Evolutionary conservation across 306 rosid species (phyloP).

Genomic region (Acacia confusa): DNA sequence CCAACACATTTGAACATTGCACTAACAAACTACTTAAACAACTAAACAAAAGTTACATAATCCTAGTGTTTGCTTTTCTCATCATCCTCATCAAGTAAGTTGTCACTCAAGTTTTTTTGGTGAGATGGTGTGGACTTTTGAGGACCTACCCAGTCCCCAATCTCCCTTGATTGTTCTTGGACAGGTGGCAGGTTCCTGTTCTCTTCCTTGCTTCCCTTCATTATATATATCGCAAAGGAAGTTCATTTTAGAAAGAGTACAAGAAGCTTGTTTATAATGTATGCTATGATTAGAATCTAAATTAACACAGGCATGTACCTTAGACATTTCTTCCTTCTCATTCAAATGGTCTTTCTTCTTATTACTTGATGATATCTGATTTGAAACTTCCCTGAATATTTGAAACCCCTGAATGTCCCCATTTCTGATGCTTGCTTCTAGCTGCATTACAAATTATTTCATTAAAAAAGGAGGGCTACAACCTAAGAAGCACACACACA

Average conservation of each 20-base stretch:
- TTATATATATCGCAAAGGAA: conserved; percentile 24
- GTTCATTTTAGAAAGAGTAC: conserved; percentile 16
- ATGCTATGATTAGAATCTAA: neutral
- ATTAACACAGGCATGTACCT: conserved; percentile 43
- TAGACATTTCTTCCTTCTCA: conserved; percentile 39
- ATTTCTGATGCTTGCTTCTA: conserved; percentile 80
- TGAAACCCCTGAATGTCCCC: conserved; percentile 83
- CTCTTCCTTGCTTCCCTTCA: conserved; percentile 49
- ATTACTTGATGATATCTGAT: conserved; percentile 38
- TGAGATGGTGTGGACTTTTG: conserved; percentile 22
- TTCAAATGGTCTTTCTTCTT: conserved; percentile 33
- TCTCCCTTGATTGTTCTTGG: conserved; percentile 51
- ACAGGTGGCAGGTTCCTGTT: conserved; percentile 52
- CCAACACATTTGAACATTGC: neutral
- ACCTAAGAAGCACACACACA: neutral
- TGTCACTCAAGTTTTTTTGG: conserved; percentile 36
- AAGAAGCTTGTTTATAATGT: neutral
- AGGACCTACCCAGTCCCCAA: conserved; percentile 44
- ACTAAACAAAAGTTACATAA: neutral
- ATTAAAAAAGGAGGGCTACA: conserved; percentile 4
- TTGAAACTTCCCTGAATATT: conserved; percentile 51
- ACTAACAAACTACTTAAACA: conserved; percentile 7
- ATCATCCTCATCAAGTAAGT: conserved; percentile 28
- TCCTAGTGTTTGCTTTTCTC: conserved; percentile 30
- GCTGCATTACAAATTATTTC: conserved; percentile 40